Conservation (phyloP, 805 yeast genomes). For the Yarrowia sp. region DNA sequence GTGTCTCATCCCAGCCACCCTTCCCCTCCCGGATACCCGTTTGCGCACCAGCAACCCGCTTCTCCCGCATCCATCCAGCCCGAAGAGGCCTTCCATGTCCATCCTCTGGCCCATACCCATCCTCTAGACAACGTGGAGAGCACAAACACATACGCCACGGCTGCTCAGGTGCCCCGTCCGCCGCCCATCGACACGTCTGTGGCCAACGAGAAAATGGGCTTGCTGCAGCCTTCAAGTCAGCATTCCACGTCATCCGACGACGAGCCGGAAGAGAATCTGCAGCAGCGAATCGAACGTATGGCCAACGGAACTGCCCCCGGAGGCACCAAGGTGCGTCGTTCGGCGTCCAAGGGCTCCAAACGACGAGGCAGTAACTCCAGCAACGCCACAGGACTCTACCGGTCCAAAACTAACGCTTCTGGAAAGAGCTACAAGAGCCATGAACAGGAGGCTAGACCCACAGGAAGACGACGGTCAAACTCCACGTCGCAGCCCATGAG, state of each 20-base stretch:
- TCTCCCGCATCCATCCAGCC: conserved; percentile 13
- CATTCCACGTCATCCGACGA: neutral
- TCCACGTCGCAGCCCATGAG: neutral
- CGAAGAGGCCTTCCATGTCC: conserved; percentile 9
- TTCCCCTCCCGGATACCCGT: neutral
- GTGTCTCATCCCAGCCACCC: too few species aligned
- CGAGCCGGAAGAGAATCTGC: conserved; percentile 4
- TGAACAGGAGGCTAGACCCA: neutral
- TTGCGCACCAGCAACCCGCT: neutral
- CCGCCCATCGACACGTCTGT: neutral
- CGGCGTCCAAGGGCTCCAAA: conserved; percentile 4
- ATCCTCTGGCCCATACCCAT: neutral
- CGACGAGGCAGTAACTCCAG: conserved; percentile 14
- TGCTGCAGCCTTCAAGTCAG: neutral
- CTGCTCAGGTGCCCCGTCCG: neutral
- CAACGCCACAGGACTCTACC: neutral
- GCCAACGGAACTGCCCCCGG: neutral
- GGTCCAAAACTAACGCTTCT: neutral
- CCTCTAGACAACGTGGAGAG: neutral
- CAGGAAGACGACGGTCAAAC: conserved; percentile 14
- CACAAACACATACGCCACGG: conserved; percentile 6
- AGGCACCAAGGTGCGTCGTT: neutral
- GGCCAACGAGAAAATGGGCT: conserved; percentile 2
- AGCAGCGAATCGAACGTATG: conserved; percentile 19
- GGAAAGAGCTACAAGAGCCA: neutral